Conservation (phyloP, 495 filamentous ascomycete genomes). For the Staphylotrichum longicolle region DNA sequence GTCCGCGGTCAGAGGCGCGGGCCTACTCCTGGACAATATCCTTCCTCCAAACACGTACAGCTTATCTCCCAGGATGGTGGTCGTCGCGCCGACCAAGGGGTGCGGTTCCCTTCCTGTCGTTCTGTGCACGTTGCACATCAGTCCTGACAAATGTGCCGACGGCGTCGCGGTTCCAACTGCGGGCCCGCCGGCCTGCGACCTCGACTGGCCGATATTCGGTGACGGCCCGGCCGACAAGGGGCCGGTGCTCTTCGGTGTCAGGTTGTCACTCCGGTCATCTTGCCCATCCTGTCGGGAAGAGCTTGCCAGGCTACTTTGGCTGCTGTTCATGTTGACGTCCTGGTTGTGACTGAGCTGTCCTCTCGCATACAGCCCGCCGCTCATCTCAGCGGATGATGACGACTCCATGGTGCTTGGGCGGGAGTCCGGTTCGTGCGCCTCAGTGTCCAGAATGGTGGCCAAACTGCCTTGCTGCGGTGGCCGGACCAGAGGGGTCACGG, state of each 20-base stretch:
- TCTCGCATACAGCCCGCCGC: conserved; percentile 31
- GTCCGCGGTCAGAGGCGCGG: conserved; percentile 76
- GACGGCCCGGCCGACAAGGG: conserved; percentile 51
- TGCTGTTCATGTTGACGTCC: conserved; percentile 48
- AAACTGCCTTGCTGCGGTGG: conserved; percentile 25
- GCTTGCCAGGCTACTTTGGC: conserved; percentile 55
- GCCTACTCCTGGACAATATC: conserved; percentile 74
- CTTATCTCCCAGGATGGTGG: conserved; percentile 90
- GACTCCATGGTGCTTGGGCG: conserved; percentile 63
- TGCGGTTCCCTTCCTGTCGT: conserved; percentile 91
- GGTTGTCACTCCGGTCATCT: conserved; percentile 47
- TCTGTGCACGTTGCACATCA: conserved; percentile 88
- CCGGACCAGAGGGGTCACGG: conserved; percentile 32
- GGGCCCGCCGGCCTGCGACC: conserved; percentile 47
- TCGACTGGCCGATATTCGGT: conserved; percentile 37
- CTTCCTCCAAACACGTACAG: conserved; percentile 95
- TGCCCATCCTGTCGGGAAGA: conserved; percentile 40
- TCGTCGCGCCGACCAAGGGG: conserved; percentile 89
- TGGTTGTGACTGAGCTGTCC: conserved; percentile 23
- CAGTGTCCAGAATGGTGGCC: conserved; percentile 34
- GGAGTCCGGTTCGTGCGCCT: conserved; percentile 37
- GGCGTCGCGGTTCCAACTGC: conserved; percentile 50
- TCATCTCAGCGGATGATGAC: conserved; percentile 44
- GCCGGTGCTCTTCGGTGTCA: conserved; percentile 51
- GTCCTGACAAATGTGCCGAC: conserved; percentile 67